phyloP scores from a whole-genome alignment of 2,329 filamentous ascomycete genomes.

The Pyrenophora seminiperda region DNA sequence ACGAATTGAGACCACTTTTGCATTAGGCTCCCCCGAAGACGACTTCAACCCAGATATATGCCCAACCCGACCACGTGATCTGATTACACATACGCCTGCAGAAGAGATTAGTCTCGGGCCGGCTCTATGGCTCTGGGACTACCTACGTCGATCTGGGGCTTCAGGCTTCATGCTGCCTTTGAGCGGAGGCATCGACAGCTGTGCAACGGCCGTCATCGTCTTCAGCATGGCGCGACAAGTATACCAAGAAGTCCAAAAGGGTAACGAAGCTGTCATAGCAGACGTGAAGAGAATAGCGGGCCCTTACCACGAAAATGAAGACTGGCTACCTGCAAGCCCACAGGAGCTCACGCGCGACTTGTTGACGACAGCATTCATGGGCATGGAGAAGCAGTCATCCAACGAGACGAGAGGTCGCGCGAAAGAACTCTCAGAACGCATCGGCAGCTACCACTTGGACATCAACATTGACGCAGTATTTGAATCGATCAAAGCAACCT shows the following conservation, averaged over 20 bases:
- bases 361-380: conserved; percentile 58
- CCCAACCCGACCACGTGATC: conserved; percentile 51
- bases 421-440: conserved; percentile 62
- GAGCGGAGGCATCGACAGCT: conserved; percentile 65
- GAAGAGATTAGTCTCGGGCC: conserved; percentile 67
- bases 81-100: conserved; percentile 55
- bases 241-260: conserved; percentile 56
- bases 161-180: conserved; percentile 64
- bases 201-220: conserved; percentile 42
- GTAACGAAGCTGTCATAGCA: conserved; percentile 60
- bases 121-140: conserved; percentile 71
- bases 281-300: conserved; percentile 60
- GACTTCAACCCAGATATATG: conserved; percentile 54
- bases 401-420: conserved; percentile 70
- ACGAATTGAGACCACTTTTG: conserved; percentile 53
- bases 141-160: conserved; percentile 57
- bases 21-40: conserved; percentile 49
- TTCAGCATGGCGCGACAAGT: conserved; percentile 62
- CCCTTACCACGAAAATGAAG: conserved; percentile 50
- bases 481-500: conserved; percentile 62
- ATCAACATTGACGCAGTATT: conserved; percentile 62
- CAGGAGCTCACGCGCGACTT: conserved; percentile 65
- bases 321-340: conserved; percentile 60
- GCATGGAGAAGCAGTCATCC: conserved; percentile 54
- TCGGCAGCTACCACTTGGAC: conserved; percentile 74